These are phyloP conservation scores for Ophiocordyceps australis DNA, from an alignment of 2,329 filamentous ascomycete species.

Conservation along the genomic window DNA sequence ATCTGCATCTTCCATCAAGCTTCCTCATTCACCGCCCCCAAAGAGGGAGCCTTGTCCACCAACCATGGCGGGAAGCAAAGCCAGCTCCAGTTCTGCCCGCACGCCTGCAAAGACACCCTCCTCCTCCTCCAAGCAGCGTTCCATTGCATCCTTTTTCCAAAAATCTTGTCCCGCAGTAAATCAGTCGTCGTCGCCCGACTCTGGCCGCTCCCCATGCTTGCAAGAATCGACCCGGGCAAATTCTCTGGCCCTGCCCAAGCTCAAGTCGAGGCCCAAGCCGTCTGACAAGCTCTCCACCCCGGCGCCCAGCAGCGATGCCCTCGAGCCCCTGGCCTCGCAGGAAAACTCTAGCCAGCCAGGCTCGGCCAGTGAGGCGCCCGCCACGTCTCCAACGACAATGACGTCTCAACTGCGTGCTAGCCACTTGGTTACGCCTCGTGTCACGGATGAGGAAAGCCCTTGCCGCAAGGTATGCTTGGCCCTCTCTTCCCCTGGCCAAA, in stretches of 20 bases:
- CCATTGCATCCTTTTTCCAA: slow-evolving; percentile 24
- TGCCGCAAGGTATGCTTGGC: slow-evolving; percentile 48
- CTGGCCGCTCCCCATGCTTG: slow-evolving; percentile 14
- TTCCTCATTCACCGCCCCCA: too few relatives aligned
- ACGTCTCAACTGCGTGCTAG: slow-evolving; percentile 9
- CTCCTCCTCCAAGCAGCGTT: slow-evolving; percentile 20
- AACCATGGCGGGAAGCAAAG: slow-evolving; percentile 13
- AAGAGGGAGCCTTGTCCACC: too few relatives aligned
- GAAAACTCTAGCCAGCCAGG: slow-evolving; percentile 41
- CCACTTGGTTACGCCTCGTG: slow-evolving; percentile 1
- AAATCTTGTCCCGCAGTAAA: slow-evolving; percentile 16
- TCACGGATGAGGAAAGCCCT: slow-evolving; percentile 45
- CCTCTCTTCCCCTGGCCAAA: too few relatives aligned
- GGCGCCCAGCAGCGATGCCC: slow-evolving; percentile 61
- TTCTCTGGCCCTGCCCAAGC: slow-evolving; percentile 16
- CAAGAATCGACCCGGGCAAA: slow-evolving; percentile 23
- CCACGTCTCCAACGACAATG: slow-evolving; percentile 17
- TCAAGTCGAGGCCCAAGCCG: slow-evolving; percentile 22
- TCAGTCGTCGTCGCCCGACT: slow-evolving; percentile 13
- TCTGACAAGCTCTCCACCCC: slow-evolving; percentile 38
- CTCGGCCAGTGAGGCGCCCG: slow-evolving; percentile 20
- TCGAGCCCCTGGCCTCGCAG: slow-evolving; percentile 49
- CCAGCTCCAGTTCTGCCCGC: slow-evolving; percentile 9
- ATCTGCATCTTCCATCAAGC: too few relatives aligned
- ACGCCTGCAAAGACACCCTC: slow-evolving; percentile 14